Conservation (phyloP, 495 filamentous ascomycete genomes). For the Neurospora sp. region DNA sequence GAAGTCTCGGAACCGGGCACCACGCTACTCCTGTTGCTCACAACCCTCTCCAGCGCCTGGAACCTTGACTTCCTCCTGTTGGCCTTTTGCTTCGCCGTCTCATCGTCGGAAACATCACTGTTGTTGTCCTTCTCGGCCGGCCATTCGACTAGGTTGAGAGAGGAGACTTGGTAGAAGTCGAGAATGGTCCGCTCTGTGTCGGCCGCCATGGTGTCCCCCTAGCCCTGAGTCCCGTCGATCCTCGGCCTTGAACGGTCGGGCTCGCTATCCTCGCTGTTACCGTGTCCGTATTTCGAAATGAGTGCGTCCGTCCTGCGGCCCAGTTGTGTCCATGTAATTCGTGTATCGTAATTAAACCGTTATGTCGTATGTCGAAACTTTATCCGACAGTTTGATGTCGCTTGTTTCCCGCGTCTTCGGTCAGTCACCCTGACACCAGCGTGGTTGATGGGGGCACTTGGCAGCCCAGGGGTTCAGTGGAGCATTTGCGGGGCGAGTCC, state of each 20-base stretch:
- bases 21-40: conserved; percentile 53
- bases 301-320: background rate
- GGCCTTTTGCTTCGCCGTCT: conserved; percentile 37
- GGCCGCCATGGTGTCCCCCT: conserved; percentile 5
- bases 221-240: background rate
- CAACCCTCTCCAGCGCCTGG: conserved; percentile 67
- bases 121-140: conserved; percentile 65
- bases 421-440: background rate
- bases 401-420: background rate
- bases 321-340: background rate
- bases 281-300: background rate
- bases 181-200: conserved; percentile 66
- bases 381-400: background rate
- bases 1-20: conserved; percentile 61
- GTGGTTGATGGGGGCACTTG: background rate
- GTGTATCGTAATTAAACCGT: background rate
- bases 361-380: background rate
- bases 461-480: background rate
- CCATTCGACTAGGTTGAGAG: conserved; percentile 75
- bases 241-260: background rate
- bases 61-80: conserved; percentile 68
- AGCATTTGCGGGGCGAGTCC: background rate
- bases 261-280: background rate
- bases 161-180: conserved; percentile 80
- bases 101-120: conserved; percentile 59